phyloP scores from a whole-genome alignment of 768 basidiomycete species.

The Tricholoma saponaceum region DNA sequence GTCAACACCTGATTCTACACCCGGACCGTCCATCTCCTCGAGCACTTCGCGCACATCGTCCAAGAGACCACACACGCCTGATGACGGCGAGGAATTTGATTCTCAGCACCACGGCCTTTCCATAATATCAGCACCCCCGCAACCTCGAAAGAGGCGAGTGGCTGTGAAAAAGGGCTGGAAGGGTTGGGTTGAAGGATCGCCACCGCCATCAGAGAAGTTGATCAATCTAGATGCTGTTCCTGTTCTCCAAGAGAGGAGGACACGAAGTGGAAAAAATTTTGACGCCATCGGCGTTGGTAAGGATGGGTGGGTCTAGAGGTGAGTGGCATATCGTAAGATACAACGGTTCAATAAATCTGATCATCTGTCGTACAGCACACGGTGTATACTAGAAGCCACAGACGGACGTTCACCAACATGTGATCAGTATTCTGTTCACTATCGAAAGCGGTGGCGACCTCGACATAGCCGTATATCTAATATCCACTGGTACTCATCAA shows the following conservation, averaged over 20 bases:
- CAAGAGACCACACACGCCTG: slow-evolving; percentile 74
- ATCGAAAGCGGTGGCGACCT: slow-evolving; percentile 6
- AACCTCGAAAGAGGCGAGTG: slow-evolving; percentile 54
- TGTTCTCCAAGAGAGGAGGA: slow-evolving; percentile 67
- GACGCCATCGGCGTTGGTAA: slow-evolving; percentile 78
- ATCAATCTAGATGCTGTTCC: slow-evolving; percentile 78
- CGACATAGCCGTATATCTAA: slow-evolving; percentile 4
- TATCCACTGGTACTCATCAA: slow-evolving; percentile 4
- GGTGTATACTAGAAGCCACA: slow-evolving; percentile 19
- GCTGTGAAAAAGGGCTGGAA: slow-evolving; percentile 83
- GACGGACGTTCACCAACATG: slow-evolving; percentile 8
- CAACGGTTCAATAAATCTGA: slow-evolving; percentile 52
- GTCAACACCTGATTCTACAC: slow-evolving; percentile 68
- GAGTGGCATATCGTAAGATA: slow-evolving; percentile 29
- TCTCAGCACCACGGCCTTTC: slow-evolving; percentile 17
- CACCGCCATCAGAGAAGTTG: slow-evolving; percentile 72
- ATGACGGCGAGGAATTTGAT: slow-evolving; percentile 46
- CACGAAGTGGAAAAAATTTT: slow-evolving; percentile 83
- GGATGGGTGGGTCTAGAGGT: slow-evolving; percentile 70
- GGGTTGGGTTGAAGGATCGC: slow-evolving; percentile 87
- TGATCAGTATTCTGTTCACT: slow-evolving; percentile 10
- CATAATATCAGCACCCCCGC: slow-evolving; percentile 22
- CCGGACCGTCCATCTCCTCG: slow-evolving; percentile 71
- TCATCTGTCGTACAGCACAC: slow-evolving; percentile 22
- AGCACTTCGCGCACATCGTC: slow-evolving; percentile 75